Base-by-base conservation (phyloP, 352 stramenopile species). In the Globisporangium spinosum region DNA sequence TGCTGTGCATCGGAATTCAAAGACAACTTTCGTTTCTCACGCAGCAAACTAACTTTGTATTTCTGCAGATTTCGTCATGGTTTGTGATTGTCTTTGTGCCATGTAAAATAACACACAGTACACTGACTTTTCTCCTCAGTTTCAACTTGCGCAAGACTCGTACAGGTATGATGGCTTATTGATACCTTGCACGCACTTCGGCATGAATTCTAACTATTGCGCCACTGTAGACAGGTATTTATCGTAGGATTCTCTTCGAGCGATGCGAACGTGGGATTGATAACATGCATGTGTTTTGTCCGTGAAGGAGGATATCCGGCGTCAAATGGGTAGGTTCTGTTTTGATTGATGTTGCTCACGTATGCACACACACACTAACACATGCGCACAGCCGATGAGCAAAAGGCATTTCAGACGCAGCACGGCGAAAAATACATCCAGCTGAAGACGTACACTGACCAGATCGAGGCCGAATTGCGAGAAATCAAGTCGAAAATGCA, bases 351-450 rank as follows among this genome's bases (percentile, higher is more conserved):
- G 15, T 47, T 8, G 8, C 12, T 66, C 20, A 22, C 5, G 1
- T 15, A 23, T 25, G 10, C 27, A 9, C 20, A 32, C 29, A 17
- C n/a, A 34, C 40, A 25, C 27, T 60, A 25, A 60, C 34, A 40
- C 23, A 13, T 43, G 17, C 40, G 2, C 55, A 3, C 51, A 95
- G 87, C 76, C 17, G 85, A 95, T 47, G 87, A 95, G 58, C 85
- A 95, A 54, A 93, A 93, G 57, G 62, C 74, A 1, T 95, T 89
- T 66, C 82, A 95, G 68, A 70, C 77, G 51, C 87, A 95, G 38
- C 85, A 94, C 63, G 87, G 87, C 20, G 84, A 95, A 62, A 90
- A 92, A 62, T 94, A 95, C 43, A 90, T 95, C 56, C 87, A 95
- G 55, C 65, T 95, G n/a, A 95, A 95, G 65, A 83, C 74, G 23